Evolutionary conservation across 768 basidiomycete genomes (phyloP).

Genomic region (Butyriboletus loyo): DNA sequence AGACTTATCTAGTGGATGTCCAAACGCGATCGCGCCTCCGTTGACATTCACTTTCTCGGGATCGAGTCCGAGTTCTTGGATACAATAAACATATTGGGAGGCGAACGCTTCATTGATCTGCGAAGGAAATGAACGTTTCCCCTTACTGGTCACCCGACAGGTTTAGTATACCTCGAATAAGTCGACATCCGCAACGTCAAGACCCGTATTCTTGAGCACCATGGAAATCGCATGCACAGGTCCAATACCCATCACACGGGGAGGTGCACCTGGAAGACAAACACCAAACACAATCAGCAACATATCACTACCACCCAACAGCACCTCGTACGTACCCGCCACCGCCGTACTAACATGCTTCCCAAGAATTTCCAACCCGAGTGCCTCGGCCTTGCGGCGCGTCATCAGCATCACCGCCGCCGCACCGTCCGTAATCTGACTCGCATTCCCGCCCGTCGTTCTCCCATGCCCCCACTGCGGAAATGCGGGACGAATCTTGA

Average conservation of each 20-base stretch:
- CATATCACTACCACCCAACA: not conserved
- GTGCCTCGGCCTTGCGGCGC: constrained; percentile 69
- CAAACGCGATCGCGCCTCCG: constrained; percentile 86
- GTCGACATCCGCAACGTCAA: constrained; percentile 69
- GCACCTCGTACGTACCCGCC: constrained; percentile 42
- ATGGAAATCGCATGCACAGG: constrained; percentile 82
- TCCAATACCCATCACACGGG: constrained; percentile 87
- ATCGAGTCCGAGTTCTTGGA: constrained; percentile 62
- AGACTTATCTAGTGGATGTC: constrained; percentile 76
- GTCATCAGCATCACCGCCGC: constrained; percentile 83
- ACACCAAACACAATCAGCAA: not conserved
- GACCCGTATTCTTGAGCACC: constrained; percentile 63
- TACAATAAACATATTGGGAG: constrained; percentile 73
- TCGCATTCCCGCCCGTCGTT: constrained; percentile 85
- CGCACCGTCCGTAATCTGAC: constrained; percentile 81
- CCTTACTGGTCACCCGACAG: not conserved
- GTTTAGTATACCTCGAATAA: constrained; percentile 60
- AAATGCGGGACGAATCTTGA: constrained; percentile 71
- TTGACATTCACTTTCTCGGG: constrained; percentile 79
- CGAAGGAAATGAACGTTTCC: not conserved
- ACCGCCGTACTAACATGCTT: constrained; percentile 76
- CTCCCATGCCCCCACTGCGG: constrained; percentile 74
- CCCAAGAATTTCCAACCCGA: constrained; percentile 70
- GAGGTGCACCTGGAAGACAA: constrained; percentile 52
- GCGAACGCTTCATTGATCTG: constrained; percentile 94